These are phyloP conservation scores for Psilocybe mexicana DNA, from an alignment of 1,284 basidiomycete genomes.

Conservation along the genomic window DNA sequence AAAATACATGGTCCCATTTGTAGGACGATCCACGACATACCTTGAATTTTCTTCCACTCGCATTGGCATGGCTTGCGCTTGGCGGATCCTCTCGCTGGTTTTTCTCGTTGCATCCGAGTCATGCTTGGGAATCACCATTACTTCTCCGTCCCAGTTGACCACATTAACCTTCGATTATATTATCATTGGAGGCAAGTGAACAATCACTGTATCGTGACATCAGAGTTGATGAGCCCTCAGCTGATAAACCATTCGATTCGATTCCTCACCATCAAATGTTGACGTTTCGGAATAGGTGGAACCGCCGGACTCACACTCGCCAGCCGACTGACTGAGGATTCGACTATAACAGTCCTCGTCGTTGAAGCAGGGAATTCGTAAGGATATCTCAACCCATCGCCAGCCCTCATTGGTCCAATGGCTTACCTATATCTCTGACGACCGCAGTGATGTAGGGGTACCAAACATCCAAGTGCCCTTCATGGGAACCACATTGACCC, in stretches of 20 bases:
- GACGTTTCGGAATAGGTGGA: not conserved
- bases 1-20: no score
- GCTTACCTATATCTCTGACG: not conserved
- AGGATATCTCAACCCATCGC: no score
- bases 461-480: not conserved
- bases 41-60: no score
- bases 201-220: no score
- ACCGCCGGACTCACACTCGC: not conserved
- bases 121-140: not conserved
- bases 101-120: no score
- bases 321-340: not conserved
- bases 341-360: not conserved
- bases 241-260: not conserved
- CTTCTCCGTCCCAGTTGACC: not conserved
- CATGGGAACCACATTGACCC: not conserved
- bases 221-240: no score
- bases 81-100: no score
- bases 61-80: no score
- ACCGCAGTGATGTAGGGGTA: not conserved
- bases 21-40: no score
- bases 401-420: not conserved
- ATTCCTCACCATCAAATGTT: not conserved
- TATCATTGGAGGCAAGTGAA: not conserved
- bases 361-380: conserved; percentile 3
- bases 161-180: not conserved